Percentiles rank a stretch among this genome's conserved stretches.
Conservation (phyloP, 306 rosid genomes). For the Quercus gilva region DNA sequence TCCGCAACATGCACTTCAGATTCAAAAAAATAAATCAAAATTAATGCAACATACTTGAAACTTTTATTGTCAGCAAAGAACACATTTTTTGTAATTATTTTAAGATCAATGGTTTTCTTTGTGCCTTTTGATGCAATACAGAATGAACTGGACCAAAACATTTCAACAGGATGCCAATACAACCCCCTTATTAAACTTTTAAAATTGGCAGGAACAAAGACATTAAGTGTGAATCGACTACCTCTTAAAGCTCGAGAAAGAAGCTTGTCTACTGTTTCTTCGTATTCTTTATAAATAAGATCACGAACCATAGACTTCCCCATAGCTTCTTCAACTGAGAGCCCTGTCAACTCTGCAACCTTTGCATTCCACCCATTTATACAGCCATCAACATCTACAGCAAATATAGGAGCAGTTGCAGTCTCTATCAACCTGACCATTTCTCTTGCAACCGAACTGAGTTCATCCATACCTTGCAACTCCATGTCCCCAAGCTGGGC, state of each 20-base stretch:
- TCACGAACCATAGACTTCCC: constrained; percentile 87
- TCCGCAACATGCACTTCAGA: background rate
- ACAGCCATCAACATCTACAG: constrained; percentile 77
- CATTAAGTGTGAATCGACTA: constrained; percentile 31
- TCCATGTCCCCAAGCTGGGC: constrained; percentile 47
- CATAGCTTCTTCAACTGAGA: constrained; percentile 83
- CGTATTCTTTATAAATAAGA: constrained; percentile 79
- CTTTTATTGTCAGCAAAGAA: background rate
- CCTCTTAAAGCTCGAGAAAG: constrained; percentile 81
- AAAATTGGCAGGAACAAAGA: constrained; percentile 1
- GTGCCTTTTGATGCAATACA: background rate
- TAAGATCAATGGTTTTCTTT: background rate
- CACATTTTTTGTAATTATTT: background rate
- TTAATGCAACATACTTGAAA: background rate
- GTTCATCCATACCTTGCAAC: constrained; percentile 85
- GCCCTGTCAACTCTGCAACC: constrained; percentile 91
- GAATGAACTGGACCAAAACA: background rate
- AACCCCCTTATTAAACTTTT: constrained; percentile 6
- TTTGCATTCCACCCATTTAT: constrained; percentile 98
- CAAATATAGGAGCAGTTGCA: constrained; percentile 97
- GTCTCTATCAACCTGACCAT: constrained; percentile 99
- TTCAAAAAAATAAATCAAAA: background rate
- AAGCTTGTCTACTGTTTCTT: constrained; percentile 66
- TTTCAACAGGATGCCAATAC: background rate
- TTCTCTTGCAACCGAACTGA: constrained; percentile 96